Conservation (phyloP, 2,329 filamentous ascomycete species). For the Rugonectria rugulosa region DNA sequence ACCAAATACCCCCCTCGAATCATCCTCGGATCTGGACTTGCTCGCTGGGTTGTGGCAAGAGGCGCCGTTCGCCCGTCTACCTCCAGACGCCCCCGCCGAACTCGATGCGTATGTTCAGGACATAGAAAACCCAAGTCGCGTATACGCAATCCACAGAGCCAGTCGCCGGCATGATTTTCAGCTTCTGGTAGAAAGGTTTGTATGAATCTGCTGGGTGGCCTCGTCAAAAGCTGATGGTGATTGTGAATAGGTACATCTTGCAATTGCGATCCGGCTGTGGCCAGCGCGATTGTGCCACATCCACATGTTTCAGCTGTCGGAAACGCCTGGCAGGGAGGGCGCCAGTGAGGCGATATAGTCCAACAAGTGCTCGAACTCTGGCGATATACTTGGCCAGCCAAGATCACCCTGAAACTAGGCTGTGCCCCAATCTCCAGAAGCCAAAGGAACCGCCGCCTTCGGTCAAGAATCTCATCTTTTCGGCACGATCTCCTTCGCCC, state of each 20-base stretch:
- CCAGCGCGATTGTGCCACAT: conserved; percentile 70
- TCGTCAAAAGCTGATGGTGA: conserved; percentile 18
- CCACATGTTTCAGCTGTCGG: conserved; percentile 83
- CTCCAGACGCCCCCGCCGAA: conserved; percentile 66
- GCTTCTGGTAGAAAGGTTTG: conserved; percentile 71
- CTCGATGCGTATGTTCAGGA: conserved; percentile 63
- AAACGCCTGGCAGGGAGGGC: conserved; percentile 70
- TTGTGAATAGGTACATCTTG: conserved; percentile 70
- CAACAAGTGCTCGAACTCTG: conserved; percentile 81
- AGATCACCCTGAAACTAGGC: conserved; percentile 74
- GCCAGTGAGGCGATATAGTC: conserved; percentile 80
- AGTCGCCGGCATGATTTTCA: conserved; percentile 71
- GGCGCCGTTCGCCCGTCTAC: conserved; percentile 65
- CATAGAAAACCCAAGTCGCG: conserved; percentile 66
- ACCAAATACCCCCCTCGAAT: conserved; percentile 29
- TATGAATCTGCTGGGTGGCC: not conserved
- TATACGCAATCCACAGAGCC: conserved; percentile 68
- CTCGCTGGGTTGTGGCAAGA: conserved; percentile 68
- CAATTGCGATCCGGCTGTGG: conserved; percentile 87
- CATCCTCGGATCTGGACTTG: conserved; percentile 54
- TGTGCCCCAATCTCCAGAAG: conserved; percentile 65
- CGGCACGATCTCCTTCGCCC: conserved; percentile 33
- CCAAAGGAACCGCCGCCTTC: conserved; percentile 54
- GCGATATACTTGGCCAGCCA: conserved; percentile 83
- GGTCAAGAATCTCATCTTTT: conserved; percentile 57